Evolutionary conservation across 116 monocot genomes (phyloP).

Genomic region (Dioscorea cayenensis): DNA sequence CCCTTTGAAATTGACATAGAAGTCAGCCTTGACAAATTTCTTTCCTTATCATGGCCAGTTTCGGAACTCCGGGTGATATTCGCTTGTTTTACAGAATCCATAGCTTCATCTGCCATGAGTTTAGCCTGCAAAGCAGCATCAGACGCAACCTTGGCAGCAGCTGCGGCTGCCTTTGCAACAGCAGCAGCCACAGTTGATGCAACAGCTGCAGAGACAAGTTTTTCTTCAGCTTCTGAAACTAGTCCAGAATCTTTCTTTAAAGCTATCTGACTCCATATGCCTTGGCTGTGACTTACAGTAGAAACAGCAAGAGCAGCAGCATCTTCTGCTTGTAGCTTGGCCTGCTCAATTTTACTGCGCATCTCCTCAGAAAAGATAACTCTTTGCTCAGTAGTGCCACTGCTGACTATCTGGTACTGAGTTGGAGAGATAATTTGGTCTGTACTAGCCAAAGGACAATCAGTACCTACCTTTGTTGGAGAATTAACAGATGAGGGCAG

Average conservation of each 20-base stretch:
- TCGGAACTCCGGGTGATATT: constrained; percentile 16
- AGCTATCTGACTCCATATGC: constrained; percentile 67
- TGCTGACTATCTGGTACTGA: constrained; percentile 38
- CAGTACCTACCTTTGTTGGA: constrained; percentile 18
- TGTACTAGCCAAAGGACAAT: constrained; percentile 12
- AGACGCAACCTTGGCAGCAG: constrained; percentile 80
- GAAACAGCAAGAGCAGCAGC: constrained; percentile 69
- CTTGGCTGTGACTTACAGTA: constrained; percentile 56
- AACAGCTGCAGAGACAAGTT: constrained; percentile 80
- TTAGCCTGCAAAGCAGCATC: constrained; percentile 85
- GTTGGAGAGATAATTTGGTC: constrained; percentile 17
- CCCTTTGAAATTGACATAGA: constrained; percentile 43
- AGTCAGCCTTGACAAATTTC: constrained; percentile 22
- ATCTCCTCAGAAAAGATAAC: constrained; percentile 59
- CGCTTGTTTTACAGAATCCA: constrained; percentile 20
- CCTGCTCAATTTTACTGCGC: constrained; percentile 60
- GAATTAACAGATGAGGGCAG: constrained; percentile 15
- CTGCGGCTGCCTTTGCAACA: constrained; percentile 92
- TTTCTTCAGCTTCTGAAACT: constrained; percentile 52
- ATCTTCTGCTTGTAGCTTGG: constrained; percentile 73
- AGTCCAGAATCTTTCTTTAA: constrained; percentile 41
- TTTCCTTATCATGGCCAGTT: constrained; percentile 20
- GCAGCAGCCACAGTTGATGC: constrained; percentile 63
- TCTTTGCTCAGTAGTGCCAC: constrained; percentile 27
- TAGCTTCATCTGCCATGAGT: constrained; percentile 80